Conservation (phyloP, 106 monocot genomes). For the Allium fistulosum region DNA sequence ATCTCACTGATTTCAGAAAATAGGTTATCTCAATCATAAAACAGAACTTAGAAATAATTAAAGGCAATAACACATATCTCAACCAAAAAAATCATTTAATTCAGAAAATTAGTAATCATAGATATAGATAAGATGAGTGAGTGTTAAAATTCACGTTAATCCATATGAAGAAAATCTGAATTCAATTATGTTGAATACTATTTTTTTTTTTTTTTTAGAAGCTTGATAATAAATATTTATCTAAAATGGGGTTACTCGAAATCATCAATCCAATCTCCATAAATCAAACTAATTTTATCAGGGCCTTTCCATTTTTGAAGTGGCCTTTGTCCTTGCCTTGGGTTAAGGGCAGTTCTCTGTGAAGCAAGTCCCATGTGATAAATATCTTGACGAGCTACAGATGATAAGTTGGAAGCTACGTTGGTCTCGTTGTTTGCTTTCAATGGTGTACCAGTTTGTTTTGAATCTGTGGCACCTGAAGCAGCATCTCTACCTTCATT, state of each 20-base stretch:
- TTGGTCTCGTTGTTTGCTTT: slow-evolving; percentile 34
- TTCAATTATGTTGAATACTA: no score
- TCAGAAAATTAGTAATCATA: no score
- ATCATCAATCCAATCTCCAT: slow-evolving; percentile 99
- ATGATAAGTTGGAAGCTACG: slow-evolving; percentile 20
- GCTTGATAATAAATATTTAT: no score
- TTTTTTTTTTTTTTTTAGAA: no score
- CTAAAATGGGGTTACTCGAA: slow-evolving; percentile 23
- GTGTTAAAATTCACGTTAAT: no score
- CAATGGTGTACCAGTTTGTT: slow-evolving; percentile 33
- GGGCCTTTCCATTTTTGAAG: slow-evolving; percentile 89
- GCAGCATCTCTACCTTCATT: slow-evolving; percentile 44
- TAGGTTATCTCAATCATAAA: no score
- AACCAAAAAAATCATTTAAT: no score
- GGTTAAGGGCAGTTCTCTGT: slow-evolving; percentile 41
- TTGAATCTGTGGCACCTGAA: slow-evolving; percentile 34
- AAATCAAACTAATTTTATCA: slow-evolving; percentile 83
- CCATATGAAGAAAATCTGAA: no score
- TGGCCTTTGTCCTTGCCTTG: slow-evolving; percentile 57
- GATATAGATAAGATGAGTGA: no score
- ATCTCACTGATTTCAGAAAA: no score
- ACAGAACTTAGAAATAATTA: no score
- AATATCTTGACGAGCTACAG: slow-evolving; percentile 45
- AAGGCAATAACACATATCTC: no score
- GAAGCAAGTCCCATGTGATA: slow-evolving; percentile 67